phyloP scores from a whole-genome alignment of 306 rosid species.

The Prunus davidiana region DNA sequence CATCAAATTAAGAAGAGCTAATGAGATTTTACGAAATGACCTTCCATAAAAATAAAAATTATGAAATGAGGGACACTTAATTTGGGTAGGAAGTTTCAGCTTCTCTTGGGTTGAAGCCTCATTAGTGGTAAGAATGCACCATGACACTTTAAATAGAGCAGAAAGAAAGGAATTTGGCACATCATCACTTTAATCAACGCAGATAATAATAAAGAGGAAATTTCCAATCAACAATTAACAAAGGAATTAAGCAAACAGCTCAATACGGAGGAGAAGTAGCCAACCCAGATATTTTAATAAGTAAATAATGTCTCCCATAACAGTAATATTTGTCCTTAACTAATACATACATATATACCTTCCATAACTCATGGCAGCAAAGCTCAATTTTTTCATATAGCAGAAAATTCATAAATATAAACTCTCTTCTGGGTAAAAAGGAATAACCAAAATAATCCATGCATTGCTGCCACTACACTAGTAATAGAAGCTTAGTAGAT shows the following conservation, averaged over 20 bases:
- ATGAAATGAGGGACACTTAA: no score
- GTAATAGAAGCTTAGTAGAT: neutral
- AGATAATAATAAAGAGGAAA: neutral
- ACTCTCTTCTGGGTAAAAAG: neutral
- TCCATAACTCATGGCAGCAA: neutral
- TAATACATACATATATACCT: neutral
- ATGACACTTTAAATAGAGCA: no score
- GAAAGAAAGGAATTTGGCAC: no score
- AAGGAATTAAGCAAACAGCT: neutral
- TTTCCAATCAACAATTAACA: neutral
- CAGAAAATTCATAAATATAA: constrained; percentile 12
- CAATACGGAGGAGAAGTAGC: neutral
- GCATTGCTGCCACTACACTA: constrained; percentile 1
- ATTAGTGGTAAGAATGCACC: no score
- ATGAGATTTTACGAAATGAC: no score
- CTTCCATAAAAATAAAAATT: no score
- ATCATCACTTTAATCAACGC: neutral
- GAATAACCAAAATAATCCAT: neutral
- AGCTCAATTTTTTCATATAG: neutral
- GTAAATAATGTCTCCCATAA: constrained; percentile 3
- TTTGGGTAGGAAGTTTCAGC: no score
- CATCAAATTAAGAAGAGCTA: no score
- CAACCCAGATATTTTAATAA: neutral
- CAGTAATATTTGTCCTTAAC: neutral
- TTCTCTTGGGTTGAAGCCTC: no score